Evolutionary conservation across 306 rosid species (phyloP).

Genomic region (Casuarina equisetifolia): DNA sequence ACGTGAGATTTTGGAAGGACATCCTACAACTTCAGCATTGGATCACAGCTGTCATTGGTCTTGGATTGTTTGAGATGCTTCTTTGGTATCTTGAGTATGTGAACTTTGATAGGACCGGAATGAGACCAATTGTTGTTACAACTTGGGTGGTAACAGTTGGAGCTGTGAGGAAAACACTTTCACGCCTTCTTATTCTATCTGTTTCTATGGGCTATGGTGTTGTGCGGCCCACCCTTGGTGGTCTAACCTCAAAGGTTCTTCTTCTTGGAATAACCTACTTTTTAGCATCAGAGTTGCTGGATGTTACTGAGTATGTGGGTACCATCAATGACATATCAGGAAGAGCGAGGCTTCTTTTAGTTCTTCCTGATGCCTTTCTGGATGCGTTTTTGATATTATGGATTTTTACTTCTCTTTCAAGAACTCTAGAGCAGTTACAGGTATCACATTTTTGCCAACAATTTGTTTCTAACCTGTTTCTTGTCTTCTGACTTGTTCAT

Average conservation of each 20-base stretch:
- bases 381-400: slow-evolving; percentile 94
- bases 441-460: slow-evolving; percentile 35
- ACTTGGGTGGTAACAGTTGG: slow-evolving; percentile 92
- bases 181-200: slow-evolving; percentile 76
- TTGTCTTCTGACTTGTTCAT: slow-evolving; percentile 8
- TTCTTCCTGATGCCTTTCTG: slow-evolving; percentile 89
- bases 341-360: slow-evolving; percentile 85
- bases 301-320: slow-evolving; percentile 89
- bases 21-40: slow-evolving; percentile 94
- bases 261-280: slow-evolving; percentile 83
- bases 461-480: background rate
- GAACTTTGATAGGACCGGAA: slow-evolving; percentile 77
- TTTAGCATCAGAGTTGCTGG: slow-evolving; percentile 79
- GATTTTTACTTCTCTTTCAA: slow-evolving; percentile 93
- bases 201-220: slow-evolving; percentile 99
- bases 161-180: slow-evolving; percentile 72
- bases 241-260: slow-evolving; percentile 93
- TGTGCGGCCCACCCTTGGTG: slow-evolving; percentile 96
- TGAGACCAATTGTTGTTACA: slow-evolving; percentile 71
- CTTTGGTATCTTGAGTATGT: slow-evolving; percentile 89
- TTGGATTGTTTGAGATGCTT: slow-evolving; percentile 92
- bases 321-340: slow-evolving; percentile 89
- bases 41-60: slow-evolving; percentile 70
- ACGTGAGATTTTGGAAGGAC: slow-evolving; percentile 86
- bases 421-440: slow-evolving; percentile 91